These are phyloP conservation scores for Starmera amethionina DNA, from an alignment of 805 yeast species.

Conservation along the genomic window DNA sequence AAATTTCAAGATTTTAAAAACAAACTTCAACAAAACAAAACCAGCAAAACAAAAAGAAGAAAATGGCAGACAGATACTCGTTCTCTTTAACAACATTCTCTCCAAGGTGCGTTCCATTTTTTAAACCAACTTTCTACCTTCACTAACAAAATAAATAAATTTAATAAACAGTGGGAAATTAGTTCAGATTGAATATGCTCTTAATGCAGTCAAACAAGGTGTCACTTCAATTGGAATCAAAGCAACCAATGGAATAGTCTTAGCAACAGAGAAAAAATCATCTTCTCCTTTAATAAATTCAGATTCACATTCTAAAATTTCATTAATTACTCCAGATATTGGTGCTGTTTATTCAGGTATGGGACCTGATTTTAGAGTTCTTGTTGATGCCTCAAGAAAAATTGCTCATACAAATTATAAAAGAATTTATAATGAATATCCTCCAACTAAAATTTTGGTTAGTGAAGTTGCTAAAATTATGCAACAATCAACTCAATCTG, in stretches of 20 bases:
- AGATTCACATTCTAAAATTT: slow-evolving; percentile 70
- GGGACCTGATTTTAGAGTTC: slow-evolving; percentile 97
- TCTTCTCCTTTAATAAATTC: slow-evolving; percentile 67
- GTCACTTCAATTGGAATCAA: slow-evolving; percentile 92
- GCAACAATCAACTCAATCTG: slow-evolving; percentile 98
- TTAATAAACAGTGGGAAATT: slow-evolving; percentile 69
- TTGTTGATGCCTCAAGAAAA: slow-evolving; percentile 89
- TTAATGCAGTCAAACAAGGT: slow-evolving; percentile 96
- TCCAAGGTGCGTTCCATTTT: slow-evolving; percentile 52
- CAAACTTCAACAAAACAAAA: not conserved
- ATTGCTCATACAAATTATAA: slow-evolving; percentile 89
- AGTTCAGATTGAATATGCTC: slow-evolving; percentile 95
- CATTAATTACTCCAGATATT: slow-evolving; percentile 83
- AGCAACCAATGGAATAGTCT: slow-evolving; percentile 91
- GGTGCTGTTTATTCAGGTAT: slow-evolving; percentile 97
- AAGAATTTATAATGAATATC: slow-evolving; percentile 91
- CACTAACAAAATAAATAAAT: not conserved
- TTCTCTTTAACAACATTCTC: slow-evolving; percentile 96
- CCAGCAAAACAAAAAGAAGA: not conserved
- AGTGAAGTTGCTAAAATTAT: slow-evolving; percentile 92
- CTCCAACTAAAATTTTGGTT: slow-evolving; percentile 89
- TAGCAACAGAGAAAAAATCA: slow-evolving; percentile 93
- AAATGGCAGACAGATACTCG: slow-evolving; percentile 96
- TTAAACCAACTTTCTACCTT: not conserved
- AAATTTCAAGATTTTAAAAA: slow-evolving; percentile 7